Conservation (phyloP, 495 filamentous ascomycete species). For the Penicillium turbatum region DNA sequence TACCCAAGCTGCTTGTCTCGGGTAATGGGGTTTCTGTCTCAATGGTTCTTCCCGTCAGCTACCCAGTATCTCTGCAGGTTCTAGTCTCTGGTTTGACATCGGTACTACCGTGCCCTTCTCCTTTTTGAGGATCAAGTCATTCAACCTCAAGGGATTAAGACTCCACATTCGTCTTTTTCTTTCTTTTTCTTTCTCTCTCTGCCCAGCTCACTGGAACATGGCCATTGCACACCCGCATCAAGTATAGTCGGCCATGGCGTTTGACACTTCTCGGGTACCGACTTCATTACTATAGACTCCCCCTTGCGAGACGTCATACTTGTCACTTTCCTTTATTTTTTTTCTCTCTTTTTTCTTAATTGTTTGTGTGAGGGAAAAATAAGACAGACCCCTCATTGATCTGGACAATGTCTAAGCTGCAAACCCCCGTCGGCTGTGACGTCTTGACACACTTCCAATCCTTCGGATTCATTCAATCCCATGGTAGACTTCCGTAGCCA, state of each 20-base stretch:
- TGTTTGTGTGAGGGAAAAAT: not conserved
- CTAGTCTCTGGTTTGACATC: slow-evolving; percentile 2
- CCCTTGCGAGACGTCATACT: slow-evolving; percentile 9
- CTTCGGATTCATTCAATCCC: slow-evolving; percentile 33
- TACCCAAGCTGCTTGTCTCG: not conserved
- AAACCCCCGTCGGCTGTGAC: slow-evolving; percentile 24
- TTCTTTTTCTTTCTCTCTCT: too few relatives aligned
- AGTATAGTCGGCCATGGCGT: slow-evolving; percentile 8
- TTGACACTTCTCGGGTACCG: slow-evolving; percentile 13
- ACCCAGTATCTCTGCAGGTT: not conserved
- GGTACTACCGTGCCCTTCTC: slow-evolving; percentile 22
- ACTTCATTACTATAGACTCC: not conserved
- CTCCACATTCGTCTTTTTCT: not conserved
- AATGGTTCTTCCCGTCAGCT: not conserved
- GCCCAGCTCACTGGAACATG: not conserved
- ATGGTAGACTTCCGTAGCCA: slow-evolving; percentile 44
- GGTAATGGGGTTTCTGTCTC: slow-evolving; percentile 1
- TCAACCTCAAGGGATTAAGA: not conserved
- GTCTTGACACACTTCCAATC: not conserved
- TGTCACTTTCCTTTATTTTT: not conserved
- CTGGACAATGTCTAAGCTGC: slow-evolving; percentile 28
- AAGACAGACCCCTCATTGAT: slow-evolving; percentile 3
- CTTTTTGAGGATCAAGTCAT: not conserved
- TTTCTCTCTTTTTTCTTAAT: not conserved
- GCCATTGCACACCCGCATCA: slow-evolving; percentile 6